Base-by-base conservation (phyloP, 768 basidiomycete genomes). In the Pulveroboletus sp. region DNA sequence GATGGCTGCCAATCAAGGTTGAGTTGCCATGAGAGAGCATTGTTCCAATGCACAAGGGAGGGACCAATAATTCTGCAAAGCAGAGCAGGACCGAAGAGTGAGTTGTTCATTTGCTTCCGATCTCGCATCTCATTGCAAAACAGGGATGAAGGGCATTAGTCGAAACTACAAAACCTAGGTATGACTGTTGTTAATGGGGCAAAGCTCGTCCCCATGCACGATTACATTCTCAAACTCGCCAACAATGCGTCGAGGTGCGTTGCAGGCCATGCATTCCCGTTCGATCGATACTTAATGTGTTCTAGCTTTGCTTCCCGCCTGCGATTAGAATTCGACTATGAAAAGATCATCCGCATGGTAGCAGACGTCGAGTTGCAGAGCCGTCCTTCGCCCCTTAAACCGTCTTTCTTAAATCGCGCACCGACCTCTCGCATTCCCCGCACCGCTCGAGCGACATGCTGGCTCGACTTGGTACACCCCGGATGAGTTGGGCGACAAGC, bases 311-410 rank as follows among this genome's bases (percentile, higher is more conserved):
- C 82, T 4, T 81, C 82, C 19, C 81, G 90, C 17, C 55, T 82
- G 27, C 81, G 71, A 46, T 67, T 75, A 20, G 87, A 90, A 51
- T 76, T 74, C 32, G 86, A 87, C 55, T 67, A 78, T 0, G 84
- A 83, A 17, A 78, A 77, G 57, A 78, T 75, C 50, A 72, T 90
- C 20, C 85, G 81, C 62, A 73, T 80, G 5, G 78, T 75, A 9
- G 80, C 79, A 17, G 80, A 85, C 41, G 75, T 92, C 29, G 87
- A 91, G 50, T 76, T 99, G 34, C 87, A 87, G 58, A 90, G 59
- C 81, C 97, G 4, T 86, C 87, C 1, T 85, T 94, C 5, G 88
- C 93, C 0, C 92, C 93, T 12, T 91, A 90, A 50, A 97, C 92
- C 0, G 84, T 97, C 17, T 97, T 97, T 67, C 72, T 97, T 56